Base-by-base conservation (phyloP, 306 rosid species). In the Cicer judaicum region DNA sequence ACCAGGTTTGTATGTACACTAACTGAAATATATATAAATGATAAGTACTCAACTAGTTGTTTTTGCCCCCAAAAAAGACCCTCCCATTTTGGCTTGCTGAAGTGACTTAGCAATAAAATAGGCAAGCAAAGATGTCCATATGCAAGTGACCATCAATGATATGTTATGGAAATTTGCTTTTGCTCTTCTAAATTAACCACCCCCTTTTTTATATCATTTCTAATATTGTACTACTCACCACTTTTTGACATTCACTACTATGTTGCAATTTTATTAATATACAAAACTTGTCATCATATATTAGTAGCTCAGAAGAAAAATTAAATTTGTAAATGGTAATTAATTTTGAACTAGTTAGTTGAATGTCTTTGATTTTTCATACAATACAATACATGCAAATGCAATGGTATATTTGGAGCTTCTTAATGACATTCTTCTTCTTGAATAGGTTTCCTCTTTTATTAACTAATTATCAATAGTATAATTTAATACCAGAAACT, bases 111-210 rank as follows among this genome's bases (percentile, higher is more conserved):
- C 5, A 53, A 47, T 49, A 81, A 41, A 19, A 61, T 46, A 76
- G 57, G 64, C 29, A 53, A 61, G 75, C 75, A 39, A 56, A 59
- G 42, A 60, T 79, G 16, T 16, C 41, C 10, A 49, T 67, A 19
- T 46, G 48, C 65, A 7, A 36, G 11, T 56, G 12, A 3, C 63
- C 43, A 36, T 68, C 14, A 18, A 57, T 49, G 44, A 76, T 41
- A 42, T 14, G 50, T 39, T 46, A 8, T 19, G 24, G 14, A 70
- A 62, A 5, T 44, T 42, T 36, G 49, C 18, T 62, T 56, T 56
- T 76, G 7, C 46, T 65, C 66, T 57, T 57, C 55, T 71, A 43
- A 38, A 36, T 15, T 46, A n/a, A n/a, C 48, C 48, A 61, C n/a
- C 24, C 48, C 15, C 40, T 47, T 76, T 42, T 48, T 44, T 49